Conservation (phyloP, 768 basidiomycete genomes). For the Holtermannia corniformis region DNA sequence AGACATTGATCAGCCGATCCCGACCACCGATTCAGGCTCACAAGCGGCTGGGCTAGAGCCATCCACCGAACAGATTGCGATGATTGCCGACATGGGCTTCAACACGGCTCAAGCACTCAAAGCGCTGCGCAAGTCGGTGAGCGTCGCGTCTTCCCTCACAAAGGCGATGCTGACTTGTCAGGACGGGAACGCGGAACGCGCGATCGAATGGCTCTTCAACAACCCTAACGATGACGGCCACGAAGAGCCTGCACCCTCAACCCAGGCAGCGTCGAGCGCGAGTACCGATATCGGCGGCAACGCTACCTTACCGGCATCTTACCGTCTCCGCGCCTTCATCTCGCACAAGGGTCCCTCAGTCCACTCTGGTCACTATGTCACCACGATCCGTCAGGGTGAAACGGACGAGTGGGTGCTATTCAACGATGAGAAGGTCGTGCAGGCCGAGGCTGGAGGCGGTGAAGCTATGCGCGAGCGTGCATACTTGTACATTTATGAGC, state of each 20-base stretch:
- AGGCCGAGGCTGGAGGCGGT: constrained; percentile 73
- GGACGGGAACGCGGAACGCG: constrained; percentile 69
- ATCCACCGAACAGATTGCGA: constrained; percentile 56
- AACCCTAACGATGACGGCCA: constrained; percentile 82
- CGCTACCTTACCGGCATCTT: constrained; percentile 59
- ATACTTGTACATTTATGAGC: constrained; percentile 89
- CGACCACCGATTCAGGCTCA: constrained; percentile 25
- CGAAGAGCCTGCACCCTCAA: constrained; percentile 13
- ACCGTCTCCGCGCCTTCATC: constrained; percentile 81
- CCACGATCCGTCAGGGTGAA: constrained; percentile 52
- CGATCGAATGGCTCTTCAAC: constrained; percentile 91
- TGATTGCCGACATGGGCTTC: constrained; percentile 90
- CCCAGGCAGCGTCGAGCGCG: constrained; percentile 15
- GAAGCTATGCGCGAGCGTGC: constrained; percentile 70
- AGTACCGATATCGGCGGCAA: constrained; percentile 46
- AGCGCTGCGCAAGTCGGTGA: constrained; percentile 73
- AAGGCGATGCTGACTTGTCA: no score
- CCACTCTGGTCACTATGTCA: constrained; percentile 54
- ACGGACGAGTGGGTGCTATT: constrained; percentile 72
- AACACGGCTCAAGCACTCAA: constrained; percentile 70
- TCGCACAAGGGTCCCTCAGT: constrained; percentile 95
- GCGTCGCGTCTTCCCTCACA: constrained; percentile 22
- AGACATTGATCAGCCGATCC: constrained; percentile 82
- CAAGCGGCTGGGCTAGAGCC: constrained; percentile 49
- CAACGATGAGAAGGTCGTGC: constrained; percentile 93